phyloP scores from a whole-genome alignment of 2,329 filamentous ascomycete genomes.

The Fusarium pseudograminearum region DNA sequence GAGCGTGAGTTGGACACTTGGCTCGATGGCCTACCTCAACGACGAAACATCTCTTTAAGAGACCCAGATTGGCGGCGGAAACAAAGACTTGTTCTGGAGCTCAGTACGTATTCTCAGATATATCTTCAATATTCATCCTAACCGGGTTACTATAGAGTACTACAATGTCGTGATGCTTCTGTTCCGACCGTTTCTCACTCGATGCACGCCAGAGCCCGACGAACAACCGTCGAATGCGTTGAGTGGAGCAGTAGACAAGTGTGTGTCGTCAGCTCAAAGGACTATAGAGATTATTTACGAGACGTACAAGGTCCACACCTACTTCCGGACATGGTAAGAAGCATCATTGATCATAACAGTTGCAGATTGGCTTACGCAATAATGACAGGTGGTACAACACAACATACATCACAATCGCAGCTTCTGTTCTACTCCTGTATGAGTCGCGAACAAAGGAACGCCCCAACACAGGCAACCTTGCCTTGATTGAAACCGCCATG shows the following conservation, averaged over 20 bases:
- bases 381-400: slow-evolving; percentile 14
- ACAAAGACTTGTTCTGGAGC: slow-evolving; percentile 9
- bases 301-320: slow-evolving; percentile 12
- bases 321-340: slow-evolving; percentile 16
- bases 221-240: not conserved
- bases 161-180: slow-evolving; percentile 17
- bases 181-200: slow-evolving; percentile 5
- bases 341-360: rapidly evolving
- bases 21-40: slow-evolving; percentile 2
- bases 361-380: not conserved
- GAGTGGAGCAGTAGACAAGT: slow-evolving; percentile 1
- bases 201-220: not conserved
- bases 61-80: slow-evolving; percentile 15
- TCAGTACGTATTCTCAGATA: not conserved
- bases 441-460: slow-evolving; percentile 10
- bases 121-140: rapidly evolving
- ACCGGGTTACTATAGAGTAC: not conserved
- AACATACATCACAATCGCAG: slow-evolving; percentile 13
- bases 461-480: not conserved
- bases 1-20: slow-evolving; percentile 4
- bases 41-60: slow-evolving; percentile 3
- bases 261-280: slow-evolving; percentile 2
- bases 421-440: slow-evolving; percentile 12
- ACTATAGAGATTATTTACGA: slow-evolving; percentile 16
- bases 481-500: not conserved